Evolutionary conservation across 2,329 filamentous ascomycete species (phyloP), one percentile per base, ranked within the genome.

Genomic region (Hawksworthiomyces lignivorus): DNA sequence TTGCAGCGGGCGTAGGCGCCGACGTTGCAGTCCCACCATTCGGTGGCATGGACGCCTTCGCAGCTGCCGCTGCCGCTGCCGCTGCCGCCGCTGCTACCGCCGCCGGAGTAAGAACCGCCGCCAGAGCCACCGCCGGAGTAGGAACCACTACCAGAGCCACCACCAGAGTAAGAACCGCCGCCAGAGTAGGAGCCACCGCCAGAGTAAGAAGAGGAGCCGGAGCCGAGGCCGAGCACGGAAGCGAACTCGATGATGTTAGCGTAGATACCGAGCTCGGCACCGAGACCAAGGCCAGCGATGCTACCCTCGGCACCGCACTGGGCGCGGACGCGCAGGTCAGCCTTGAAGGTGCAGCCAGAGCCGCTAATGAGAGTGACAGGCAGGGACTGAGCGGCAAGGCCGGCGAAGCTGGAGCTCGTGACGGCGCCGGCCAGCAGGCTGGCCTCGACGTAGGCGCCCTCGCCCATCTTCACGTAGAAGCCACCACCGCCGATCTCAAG

Each of bases 171-270:
- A n/a, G n/a, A n/a, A n/a, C n/a, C n/a, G n/a, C n/a, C n/a, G n/a
- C n/a, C n/a, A n/a, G n/a, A n/a, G n/a, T n/a, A n/a, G n/a, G n/a
- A n/a, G n/a, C n/a, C n/a, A n/a, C n/a, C n/a, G n/a, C n/a, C n/a
- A n/a, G n/a, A n/a, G n/a, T n/a, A n/a, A n/a, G n/a, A n/a, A n/a
- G n/a, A n/a, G n/a, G n/a, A n/a, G n/a, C n/a, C n/a, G n/a, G n/a
- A n/a, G n/a, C n/a, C n/a, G n/a, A n/a, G n/a, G n/a, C n/a, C n/a
- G 41, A 70, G 59, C 41, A 60, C 54, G 46, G 62, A 61, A 43
- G 67, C 63, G 55, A 77, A 73, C 50, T 77, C 68, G n/a, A 73
- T 63, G 7, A 79, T 54, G 57, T 77, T 70, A 44, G 67, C 65
- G 53, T 64, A 76, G 32, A 76, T 57, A 32, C 61, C 62, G 12